phyloP scores from a whole-genome alignment of 2,329 filamentous ascomycete species.

The Endocalyx cinctus region DNA sequence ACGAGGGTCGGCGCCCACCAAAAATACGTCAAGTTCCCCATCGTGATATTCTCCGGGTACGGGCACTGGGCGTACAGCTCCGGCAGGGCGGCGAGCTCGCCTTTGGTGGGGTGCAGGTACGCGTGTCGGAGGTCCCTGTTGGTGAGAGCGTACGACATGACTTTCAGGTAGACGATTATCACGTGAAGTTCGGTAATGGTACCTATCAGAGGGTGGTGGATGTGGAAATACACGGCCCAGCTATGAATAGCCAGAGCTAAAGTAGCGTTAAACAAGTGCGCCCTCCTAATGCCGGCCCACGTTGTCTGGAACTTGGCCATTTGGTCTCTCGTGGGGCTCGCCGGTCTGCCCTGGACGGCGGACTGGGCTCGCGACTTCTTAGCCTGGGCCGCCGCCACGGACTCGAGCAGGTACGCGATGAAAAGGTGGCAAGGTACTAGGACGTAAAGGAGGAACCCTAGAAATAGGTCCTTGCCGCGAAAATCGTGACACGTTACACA shows the following conservation, averaged over 20 bases:
- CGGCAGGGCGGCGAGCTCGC: constrained; percentile 66
- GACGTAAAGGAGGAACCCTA: constrained; percentile 75
- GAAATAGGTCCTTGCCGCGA: constrained; percentile 67
- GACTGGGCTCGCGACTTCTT: constrained; percentile 56
- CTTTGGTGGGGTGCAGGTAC: constrained; percentile 69
- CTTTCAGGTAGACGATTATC: constrained; percentile 94
- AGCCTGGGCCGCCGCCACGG: constrained; percentile 75
- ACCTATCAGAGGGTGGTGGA: constrained; percentile 90
- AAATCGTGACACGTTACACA: constrained; percentile 89
- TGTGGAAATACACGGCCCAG: constrained; percentile 80
- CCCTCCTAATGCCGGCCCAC: constrained; percentile 76
- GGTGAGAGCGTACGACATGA: constrained; percentile 90
- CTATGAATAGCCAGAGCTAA: constrained; percentile 77
- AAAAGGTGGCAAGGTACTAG: constrained; percentile 88
- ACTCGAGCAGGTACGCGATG: constrained; percentile 84
- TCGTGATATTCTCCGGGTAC: constrained; percentile 86
- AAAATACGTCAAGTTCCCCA: constrained; percentile 86
- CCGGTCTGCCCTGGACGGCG: constrained; percentile 42
- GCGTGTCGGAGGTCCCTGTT: constrained; percentile 93
- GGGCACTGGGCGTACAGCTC: constrained; percentile 78
- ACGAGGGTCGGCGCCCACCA: constrained; percentile 97
- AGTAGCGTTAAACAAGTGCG: constrained; percentile 79
- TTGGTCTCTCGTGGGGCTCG: constrained; percentile 55
- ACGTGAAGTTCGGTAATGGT: constrained; percentile 88
- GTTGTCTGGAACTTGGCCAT: constrained; percentile 64